Evolutionary conservation across 176 grass and related monocot species (phyloP).

Genomic region (Musa acuminata): DNA sequence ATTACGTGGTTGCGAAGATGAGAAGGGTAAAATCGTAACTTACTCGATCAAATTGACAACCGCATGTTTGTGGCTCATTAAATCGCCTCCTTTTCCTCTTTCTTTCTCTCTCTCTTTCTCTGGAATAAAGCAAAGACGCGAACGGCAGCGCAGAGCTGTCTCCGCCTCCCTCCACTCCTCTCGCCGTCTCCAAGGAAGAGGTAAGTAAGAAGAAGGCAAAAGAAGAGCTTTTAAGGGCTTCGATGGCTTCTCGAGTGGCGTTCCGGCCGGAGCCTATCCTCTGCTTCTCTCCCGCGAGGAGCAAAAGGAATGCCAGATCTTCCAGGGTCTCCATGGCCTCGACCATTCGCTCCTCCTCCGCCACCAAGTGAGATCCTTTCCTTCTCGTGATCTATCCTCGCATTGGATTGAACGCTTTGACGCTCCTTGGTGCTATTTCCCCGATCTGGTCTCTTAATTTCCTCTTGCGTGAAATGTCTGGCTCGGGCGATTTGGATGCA

Average conservation of each 20-base stretch:
- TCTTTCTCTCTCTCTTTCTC: background rate
- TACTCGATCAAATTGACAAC: background rate
- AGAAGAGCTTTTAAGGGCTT: background rate
- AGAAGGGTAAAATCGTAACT: background rate
- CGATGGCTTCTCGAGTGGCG: constrained; percentile 15
- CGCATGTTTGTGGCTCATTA: background rate
- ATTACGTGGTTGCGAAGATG: background rate
- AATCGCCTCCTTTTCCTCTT: background rate
- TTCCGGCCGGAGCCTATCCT: constrained; percentile 7
- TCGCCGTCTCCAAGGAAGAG: background rate
- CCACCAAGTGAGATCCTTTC: background rate
- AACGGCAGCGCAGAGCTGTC: background rate
- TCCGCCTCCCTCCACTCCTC: background rate
- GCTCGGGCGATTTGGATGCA: background rate
- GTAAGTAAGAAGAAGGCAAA: background rate
- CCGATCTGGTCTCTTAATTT: background rate
- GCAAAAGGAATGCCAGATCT: background rate
- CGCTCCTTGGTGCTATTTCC: background rate
- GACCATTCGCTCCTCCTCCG: background rate
- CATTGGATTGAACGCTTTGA: background rate
- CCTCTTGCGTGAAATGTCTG: background rate
- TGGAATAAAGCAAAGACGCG: background rate
- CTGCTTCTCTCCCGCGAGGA: background rate
- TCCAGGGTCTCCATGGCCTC: constrained; percentile 10
- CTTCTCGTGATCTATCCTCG: background rate